Base-by-base conservation (phyloP, 768 basidiomycete genomes). In the Phaeolepiota aurea region DNA sequence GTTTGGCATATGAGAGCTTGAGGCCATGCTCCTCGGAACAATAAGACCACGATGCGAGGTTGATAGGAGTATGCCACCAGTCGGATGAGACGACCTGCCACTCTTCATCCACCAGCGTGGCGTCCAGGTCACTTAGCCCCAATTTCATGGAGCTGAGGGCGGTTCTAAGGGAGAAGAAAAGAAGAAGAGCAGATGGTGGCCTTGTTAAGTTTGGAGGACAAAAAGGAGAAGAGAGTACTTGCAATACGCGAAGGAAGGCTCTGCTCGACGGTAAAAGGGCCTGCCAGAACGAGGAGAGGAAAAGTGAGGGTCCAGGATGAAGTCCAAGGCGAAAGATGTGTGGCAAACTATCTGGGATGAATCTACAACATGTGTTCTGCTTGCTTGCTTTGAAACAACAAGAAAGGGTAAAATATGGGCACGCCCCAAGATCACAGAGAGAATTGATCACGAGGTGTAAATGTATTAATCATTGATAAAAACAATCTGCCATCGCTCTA, bases 51-150 rank as follows among this genome's bases (percentile, higher is more conserved):
- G 65, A 64, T 20, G 68, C 62, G 14, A 57, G 52, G 43, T 47
- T 52, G 48, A 60, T 66, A 37, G 62, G 51, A 22, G 63, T 69
- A 43, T 54, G 56, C 68, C 68, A 69, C 65, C 66, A 63, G 46
- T 65, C 53, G 38, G 46, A 36, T 5, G 57, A 45, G 38, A 70
- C 50, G 46, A 63, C 54, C 50, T 68, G 59, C 68, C 69, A 68
- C 43, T 58, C 66, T 37, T 61, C 55, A 44, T 65, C 64, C 47
- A 53, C 58, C 38, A 49, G 48, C 38, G 46, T 48, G 35, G 46
- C 52, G n/a, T 28, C n/a, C 38, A 56, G 38, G 38, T 41, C 34
- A 46, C 41, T 32, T 15, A 33, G 37, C 44, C 42, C 50, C 41
- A 51, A 42, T 48, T 49, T 51, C 62, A 64, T 63, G 25, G n/a